These are phyloP conservation scores for Glycine latifolia DNA, from an alignment of 306 rosid genomes.

Conservation along the genomic window DNA sequence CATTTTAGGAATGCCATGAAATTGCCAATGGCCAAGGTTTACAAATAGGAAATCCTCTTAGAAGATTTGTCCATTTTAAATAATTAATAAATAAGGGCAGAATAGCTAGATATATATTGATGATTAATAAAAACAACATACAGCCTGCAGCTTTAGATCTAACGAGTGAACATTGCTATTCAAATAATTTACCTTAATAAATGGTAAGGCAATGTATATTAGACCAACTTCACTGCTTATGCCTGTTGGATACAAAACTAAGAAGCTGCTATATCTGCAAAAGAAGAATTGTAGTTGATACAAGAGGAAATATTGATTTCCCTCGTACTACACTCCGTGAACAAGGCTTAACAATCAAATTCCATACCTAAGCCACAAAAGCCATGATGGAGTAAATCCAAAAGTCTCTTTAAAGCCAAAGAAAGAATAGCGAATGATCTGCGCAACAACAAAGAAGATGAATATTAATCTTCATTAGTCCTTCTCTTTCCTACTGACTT, in stretches of 20 bases:
- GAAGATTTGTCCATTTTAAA: not conserved
- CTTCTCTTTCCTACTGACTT: not conserved
- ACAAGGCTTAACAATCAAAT: slow-evolving; percentile 19
- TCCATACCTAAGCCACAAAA: slow-evolving; percentile 82
- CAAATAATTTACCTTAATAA: slow-evolving; percentile 66
- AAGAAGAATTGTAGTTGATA: slow-evolving; percentile 21
- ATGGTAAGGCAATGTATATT: slow-evolving; percentile 66
- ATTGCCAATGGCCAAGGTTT: slow-evolving; percentile 22
- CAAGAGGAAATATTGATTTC: not conserved
- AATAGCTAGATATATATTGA: slow-evolving; percentile 36
- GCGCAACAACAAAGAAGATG: slow-evolving; percentile 33
- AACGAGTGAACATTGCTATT: not conserved
- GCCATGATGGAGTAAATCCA: slow-evolving; percentile 85
- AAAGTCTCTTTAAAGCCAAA: slow-evolving; percentile 77
- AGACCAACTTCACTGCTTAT: slow-evolving; percentile 79
- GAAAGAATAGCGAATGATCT: slow-evolving; percentile 85
- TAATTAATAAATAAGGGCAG: not conserved
- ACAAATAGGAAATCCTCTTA: not conserved
- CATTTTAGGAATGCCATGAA: slow-evolving; percentile 6
- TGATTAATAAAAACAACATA: slow-evolving; percentile 39
- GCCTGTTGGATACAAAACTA: slow-evolving; percentile 70
- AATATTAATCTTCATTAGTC: slow-evolving; percentile 10
- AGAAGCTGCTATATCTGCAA: slow-evolving; percentile 80
- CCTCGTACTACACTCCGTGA: not conserved
- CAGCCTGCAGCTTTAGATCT: not conserved